phyloP scores from a whole-genome alignment of 2,329 filamentous ascomycete genomes.

The Penicillium sumatraense region DNA sequence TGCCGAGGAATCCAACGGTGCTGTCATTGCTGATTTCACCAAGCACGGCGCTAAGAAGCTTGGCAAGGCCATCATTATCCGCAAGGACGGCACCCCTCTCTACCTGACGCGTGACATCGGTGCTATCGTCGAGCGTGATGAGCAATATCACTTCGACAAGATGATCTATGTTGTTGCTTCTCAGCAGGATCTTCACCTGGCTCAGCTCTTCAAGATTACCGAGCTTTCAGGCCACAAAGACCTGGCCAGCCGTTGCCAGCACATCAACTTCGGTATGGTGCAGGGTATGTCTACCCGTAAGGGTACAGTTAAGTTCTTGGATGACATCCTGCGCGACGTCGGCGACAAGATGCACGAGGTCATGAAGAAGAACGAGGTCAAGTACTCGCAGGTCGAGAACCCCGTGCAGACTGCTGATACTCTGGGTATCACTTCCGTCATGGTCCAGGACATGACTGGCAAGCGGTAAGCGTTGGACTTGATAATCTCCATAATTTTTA shows the following conservation, averaged over 20 bases:
- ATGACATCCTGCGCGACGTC: conserved; percentile 77
- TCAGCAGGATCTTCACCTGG: conserved; percentile 68
- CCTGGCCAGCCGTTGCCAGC: conserved; percentile 62
- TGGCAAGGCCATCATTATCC: conserved; percentile 68
- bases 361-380: conserved; percentile 87
- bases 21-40: conserved; percentile 70
- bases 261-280: conserved; percentile 71
- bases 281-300: conserved; percentile 68
- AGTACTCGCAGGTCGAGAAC: conserved; percentile 88
- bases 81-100: conserved; percentile 68
- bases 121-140: conserved; percentile 65
- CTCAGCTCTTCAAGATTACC: conserved; percentile 68
- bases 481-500: background rate
- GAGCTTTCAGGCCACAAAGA: conserved; percentile 66
- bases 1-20: conserved; percentile 67
- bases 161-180: conserved; percentile 71
- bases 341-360: conserved; percentile 97
- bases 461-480: conserved; percentile 75
- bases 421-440: conserved; percentile 90
- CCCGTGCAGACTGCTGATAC: conserved; percentile 82
- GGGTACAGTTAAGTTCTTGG: conserved; percentile 74
- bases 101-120: conserved; percentile 74
- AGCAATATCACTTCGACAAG: conserved; percentile 67
- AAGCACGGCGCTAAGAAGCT: conserved; percentile 71
- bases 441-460: conserved; percentile 97